These are phyloP conservation scores for Gnaphalium uliginosum DNA, from an alignment of 129 eudicot genomes.

Conservation along the genomic window DNA sequence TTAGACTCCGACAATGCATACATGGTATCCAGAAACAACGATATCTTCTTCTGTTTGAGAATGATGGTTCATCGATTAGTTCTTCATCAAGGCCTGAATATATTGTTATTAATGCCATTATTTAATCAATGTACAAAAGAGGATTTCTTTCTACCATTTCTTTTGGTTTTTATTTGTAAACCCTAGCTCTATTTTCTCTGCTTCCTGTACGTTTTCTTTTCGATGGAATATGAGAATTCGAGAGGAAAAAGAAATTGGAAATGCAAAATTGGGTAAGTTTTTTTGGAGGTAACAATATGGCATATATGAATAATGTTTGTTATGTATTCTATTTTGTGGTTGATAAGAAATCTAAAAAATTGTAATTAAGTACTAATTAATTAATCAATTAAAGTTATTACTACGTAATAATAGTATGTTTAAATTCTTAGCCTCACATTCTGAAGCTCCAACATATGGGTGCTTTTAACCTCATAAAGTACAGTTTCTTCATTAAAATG, in stretches of 20 bases:
- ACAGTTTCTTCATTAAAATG: no score
- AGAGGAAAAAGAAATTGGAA: constrained; percentile 1
- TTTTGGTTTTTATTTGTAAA: constrained; percentile 10
- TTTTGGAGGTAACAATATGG: constrained; percentile 11
- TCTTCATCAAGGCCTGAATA: constrained; percentile 33
- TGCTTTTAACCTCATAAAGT: no score
- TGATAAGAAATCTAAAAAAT: background rate
- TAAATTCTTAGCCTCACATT: background rate
- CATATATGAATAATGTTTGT: background rate
- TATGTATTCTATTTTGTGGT: background rate
- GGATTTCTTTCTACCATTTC: no score
- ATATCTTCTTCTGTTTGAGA: constrained; percentile 20
- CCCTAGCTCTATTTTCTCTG: constrained; percentile 24
- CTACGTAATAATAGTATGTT: background rate
- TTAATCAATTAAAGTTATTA: background rate
- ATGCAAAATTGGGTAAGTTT: constrained; percentile 12
- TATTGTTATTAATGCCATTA: constrained; percentile 16
- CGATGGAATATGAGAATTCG: background rate
- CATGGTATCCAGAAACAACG: constrained; percentile 48
- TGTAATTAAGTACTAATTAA: no score
- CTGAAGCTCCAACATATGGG: background rate
- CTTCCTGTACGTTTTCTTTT: constrained; percentile 2
- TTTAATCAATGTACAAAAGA: background rate
- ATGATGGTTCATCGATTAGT: constrained; percentile 33
- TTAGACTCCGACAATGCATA: constrained; percentile 27